Conservation (phyloP, 2,329 filamentous ascomycete species). For the Diaporthe aspalathi region DNA sequence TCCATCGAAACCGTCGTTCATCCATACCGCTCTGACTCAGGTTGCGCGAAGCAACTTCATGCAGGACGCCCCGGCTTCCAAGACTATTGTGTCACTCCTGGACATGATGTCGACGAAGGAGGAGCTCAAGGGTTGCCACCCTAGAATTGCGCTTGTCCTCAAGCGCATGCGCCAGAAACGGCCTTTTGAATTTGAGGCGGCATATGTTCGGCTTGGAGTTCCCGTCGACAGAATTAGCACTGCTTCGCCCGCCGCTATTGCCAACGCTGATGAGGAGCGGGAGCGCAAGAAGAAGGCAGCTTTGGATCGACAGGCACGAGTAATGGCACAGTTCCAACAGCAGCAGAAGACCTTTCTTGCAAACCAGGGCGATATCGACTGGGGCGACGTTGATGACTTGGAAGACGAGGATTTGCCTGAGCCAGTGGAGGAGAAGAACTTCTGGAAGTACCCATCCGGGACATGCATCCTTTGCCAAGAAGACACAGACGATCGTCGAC, state of each 20-base stretch:
- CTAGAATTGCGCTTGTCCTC: conserved; percentile 86
- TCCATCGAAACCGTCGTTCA: conserved; percentile 72
- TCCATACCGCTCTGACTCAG: conserved; percentile 75
- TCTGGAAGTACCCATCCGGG: conserved; percentile 91
- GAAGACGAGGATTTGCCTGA: conserved; percentile 74
- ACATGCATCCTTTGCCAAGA: conserved; percentile 98
- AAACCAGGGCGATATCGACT: conserved; percentile 87
- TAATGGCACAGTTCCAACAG: conserved; percentile 98
- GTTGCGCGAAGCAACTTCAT: conserved; percentile 72
- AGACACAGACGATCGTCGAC: conserved; percentile 86
- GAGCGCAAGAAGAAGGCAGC: conserved; percentile 92
- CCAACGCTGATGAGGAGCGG: conserved; percentile 75
- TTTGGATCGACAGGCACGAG: conserved; percentile 86
- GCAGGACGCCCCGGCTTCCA: conserved; percentile 64
- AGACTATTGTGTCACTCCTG: conserved; percentile 73
- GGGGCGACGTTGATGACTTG: conserved; percentile 84
- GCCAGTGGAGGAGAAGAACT: conserved; percentile 74
- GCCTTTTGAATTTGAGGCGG: conserved; percentile 76
- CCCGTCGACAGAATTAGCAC: conserved; percentile 84
- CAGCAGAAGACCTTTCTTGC: conserved; percentile 96
- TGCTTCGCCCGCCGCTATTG: conserved; percentile 78
- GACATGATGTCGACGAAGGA: conserved; percentile 73
- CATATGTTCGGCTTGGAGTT: conserved; percentile 72
- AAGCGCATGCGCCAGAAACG: conserved; percentile 87
- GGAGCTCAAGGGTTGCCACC: conserved; percentile 83